These are phyloP conservation scores for Quercus suber DNA, from an alignment of 306 rosid genomes.

Conservation along the genomic window DNA sequence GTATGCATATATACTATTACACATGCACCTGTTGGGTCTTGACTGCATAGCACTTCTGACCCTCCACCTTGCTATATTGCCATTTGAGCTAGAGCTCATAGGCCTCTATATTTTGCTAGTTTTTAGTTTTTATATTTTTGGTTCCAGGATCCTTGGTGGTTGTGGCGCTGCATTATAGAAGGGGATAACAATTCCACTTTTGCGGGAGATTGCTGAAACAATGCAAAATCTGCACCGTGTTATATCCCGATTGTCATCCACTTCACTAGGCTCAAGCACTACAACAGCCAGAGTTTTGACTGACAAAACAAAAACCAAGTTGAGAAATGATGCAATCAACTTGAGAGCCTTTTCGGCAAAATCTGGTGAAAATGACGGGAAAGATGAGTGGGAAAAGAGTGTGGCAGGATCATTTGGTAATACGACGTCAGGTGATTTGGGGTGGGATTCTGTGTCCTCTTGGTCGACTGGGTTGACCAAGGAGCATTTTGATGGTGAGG, in stretches of 20 bases:
- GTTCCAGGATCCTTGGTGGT: neutral
- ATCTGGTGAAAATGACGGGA: conserved; percentile 31
- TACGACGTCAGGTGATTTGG: conserved; percentile 24
- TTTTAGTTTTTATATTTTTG: neutral
- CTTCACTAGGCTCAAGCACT: conserved; percentile 21
- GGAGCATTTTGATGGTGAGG: conserved; percentile 81
- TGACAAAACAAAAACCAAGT: conserved; percentile 19
- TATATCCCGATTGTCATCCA: conserved; percentile 26
- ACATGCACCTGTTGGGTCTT: no score
- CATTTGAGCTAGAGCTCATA: no score
- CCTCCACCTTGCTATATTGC: no score
- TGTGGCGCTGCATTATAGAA: neutral
- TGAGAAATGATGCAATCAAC: neutral
- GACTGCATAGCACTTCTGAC: no score
- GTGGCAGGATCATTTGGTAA: conserved; percentile 19
- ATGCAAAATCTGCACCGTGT: conserved; percentile 44
- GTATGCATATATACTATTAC: no score
- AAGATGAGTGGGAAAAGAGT: conserved; percentile 38
- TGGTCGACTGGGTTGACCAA: conserved; percentile 74
- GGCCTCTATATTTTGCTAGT: neutral
- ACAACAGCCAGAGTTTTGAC: conserved; percentile 23
- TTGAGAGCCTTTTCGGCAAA: conserved; percentile 32
- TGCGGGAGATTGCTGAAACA: neutral
- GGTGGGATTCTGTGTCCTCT: conserved; percentile 46
- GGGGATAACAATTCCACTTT: neutral